Evolutionary conservation across 495 filamentous ascomycete genomes (phyloP), one percentile per base, ranked within the genome.

Genomic region (Penicillium canescens): DNA sequence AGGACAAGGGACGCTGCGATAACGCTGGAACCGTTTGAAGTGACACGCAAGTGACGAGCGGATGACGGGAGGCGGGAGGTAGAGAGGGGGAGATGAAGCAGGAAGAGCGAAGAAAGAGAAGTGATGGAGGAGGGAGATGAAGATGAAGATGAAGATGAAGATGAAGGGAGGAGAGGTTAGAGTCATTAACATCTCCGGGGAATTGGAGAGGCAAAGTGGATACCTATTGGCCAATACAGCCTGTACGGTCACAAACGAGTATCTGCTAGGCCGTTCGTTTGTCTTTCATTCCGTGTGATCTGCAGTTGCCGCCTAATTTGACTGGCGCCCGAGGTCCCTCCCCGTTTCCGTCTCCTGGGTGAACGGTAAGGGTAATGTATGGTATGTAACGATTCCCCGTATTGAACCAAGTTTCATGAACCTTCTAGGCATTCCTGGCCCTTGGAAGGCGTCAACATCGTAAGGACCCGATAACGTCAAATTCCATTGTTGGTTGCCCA

Each of bases 371-470:
- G 23, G 54, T 50, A 40, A 31, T n/a, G 54, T 56, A 51, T 31
- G 23, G 40, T 56, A 56, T 23, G 23, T 39, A 56, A 51, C 33
- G 4, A 40, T 28, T 34, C 33, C 40, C 40, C 40, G 42, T 48
- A 45, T 26, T 53, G 42, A 36, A 37, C 46, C 52, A 37, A 50
- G 53, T 42, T 60, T 67, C 64, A 55, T 62, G 64, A 67, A 67
- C 51, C 64, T 67, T 67, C 64, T 53, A 66, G 63, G 58, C 63
- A 67, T 64, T 64, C 63, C 59, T 56, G 54, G 50, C 42, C 54
- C 57, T 48, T 57, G 46, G 52, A 42, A 48, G 53, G 52, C 56
- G 56, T 59, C 56, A 55, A 40, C 18, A 18, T 1, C 18, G 18
- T 18, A 18, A 18, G 18, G 18, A 18, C 18, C 18, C 3, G 14